These are phyloP conservation scores for Citrullus mucosospermus DNA, from an alignment of 306 rosid genomes.

Conservation along the genomic window DNA sequence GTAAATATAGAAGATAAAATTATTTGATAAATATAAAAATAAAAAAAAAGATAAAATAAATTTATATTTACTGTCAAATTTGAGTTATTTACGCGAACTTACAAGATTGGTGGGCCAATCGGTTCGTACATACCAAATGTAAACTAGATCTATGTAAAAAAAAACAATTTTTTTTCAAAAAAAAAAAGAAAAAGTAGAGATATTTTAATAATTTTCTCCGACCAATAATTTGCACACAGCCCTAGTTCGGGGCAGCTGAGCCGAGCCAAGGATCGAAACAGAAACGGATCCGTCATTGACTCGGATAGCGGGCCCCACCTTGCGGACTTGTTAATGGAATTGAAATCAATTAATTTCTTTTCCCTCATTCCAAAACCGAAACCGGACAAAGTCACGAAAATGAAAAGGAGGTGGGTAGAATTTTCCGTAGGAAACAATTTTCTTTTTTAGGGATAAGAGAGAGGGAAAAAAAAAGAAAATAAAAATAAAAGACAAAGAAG, in stretches of 20 bases:
- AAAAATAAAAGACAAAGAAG: not conserved
- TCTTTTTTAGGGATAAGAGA: not conserved
- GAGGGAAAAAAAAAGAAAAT: not conserved
- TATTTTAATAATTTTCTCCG: too few relatives aligned
- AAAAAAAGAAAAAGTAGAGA: too few relatives aligned
- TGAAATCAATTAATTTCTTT: not conserved
- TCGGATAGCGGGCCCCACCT: not conserved
- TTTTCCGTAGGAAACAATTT: conserved; percentile 7
- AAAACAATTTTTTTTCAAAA: not conserved
- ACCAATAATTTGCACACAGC: not conserved
- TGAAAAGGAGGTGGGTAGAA: conserved; percentile 9
- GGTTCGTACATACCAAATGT: too few relatives aligned
- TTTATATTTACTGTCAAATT: too few relatives aligned
- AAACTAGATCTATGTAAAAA: too few relatives aligned
- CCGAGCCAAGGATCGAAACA: not conserved
- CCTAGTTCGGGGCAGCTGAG: not conserved
- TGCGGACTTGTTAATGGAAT: not conserved
- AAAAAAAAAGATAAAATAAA: too few relatives aligned
- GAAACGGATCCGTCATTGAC: conserved; percentile 1
- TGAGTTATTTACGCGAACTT: too few relatives aligned
- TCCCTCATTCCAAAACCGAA: not conserved
- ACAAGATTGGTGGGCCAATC: too few relatives aligned
- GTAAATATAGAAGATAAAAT: too few relatives aligned
- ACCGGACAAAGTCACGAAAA: conserved; percentile 4
- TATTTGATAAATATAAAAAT: too few relatives aligned